Conservation (phyloP, 2,329 filamentous ascomycete species). For the Cladosporium oxysporum region DNA sequence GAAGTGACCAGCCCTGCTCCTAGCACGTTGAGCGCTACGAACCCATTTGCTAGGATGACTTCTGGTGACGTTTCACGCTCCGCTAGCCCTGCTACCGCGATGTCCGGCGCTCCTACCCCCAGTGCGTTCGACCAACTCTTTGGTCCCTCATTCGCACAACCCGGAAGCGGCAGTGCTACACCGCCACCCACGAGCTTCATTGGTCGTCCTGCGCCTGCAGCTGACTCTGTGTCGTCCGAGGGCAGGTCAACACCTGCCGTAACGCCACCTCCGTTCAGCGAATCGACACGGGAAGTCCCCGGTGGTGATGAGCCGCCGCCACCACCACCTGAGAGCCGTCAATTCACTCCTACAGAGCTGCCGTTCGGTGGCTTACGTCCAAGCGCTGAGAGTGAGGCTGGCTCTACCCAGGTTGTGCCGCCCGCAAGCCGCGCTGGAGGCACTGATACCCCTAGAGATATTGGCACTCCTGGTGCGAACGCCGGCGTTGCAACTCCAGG, state of each 20-base stretch:
- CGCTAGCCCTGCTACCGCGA: conserved; percentile 25
- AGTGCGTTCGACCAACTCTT: conserved; percentile 42
- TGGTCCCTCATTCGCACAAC: conserved; percentile 41
- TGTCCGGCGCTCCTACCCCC: conserved; percentile 33
- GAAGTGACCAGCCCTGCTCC: conserved; percentile 25
- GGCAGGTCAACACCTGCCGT: conserved; percentile 62
- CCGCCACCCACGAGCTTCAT: conserved; percentile 37
- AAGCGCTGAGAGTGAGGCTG: conserved; percentile 45
- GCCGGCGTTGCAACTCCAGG: not conserved
- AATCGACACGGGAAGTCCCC: conserved; percentile 53
- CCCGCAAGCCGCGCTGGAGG: conserved; percentile 36
- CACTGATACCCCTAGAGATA: conserved; percentile 30
- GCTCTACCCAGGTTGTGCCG: conserved; percentile 54
- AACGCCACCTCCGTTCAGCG: conserved; percentile 59
- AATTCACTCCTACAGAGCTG: conserved; percentile 75
- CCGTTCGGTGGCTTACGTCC: conserved; percentile 65
- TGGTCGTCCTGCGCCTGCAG: conserved; percentile 25
- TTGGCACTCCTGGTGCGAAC: conserved; percentile 9
- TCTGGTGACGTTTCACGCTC: conserved; percentile 30
- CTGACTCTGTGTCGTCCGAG: conserved; percentile 16
- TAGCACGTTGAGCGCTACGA: conserved; percentile 61
- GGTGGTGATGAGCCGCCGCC: conserved; percentile 57
- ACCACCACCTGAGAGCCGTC: conserved; percentile 71
- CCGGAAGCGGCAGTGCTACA: conserved; percentile 31
- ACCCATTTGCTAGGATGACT: conserved; percentile 84